Evolutionary conservation across 2,329 filamentous ascomycete genomes (phyloP), one percentile per base, ranked within the genome.

Genomic region (Pseudovirgaria hyperparasitica): DNA sequence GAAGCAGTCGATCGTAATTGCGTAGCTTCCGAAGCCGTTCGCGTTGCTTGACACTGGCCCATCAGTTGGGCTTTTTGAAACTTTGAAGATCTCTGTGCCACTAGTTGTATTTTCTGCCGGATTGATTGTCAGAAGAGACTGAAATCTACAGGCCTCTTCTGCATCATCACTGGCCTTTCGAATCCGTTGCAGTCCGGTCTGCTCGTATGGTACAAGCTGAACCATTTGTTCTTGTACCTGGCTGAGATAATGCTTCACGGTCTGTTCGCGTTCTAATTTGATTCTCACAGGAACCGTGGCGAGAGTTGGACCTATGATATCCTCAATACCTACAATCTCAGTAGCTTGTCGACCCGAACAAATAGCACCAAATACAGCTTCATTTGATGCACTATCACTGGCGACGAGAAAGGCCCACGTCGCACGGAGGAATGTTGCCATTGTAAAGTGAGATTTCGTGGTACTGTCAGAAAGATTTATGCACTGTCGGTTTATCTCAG

Each of bases 201-300:
- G 73, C 45, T 81, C 70, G 41, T 77, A 66, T 0, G 72, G 67
- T 5, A 78, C 75, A 36, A 70, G 65, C 3, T 60, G 51, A 0
- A 71, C 58, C 0, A 64, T 68, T 29, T 66, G 59, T 16, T 67
- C 55, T 19, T 78, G 72, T 3, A 79, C 60, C 2, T 55, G 48
- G 22, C 67, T 56, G 4, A 80, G 52, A 34, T 67, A 76, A 23
- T 70, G 58, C 0, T 46, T 40, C 2, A 72, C 55, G 0, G 55
- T 55, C 0, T 45, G 41, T 4, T 59, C 50, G 3, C 52, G 42
- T 26, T 62, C 51, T 3, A 71, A 43, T 1, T 52, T 50, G 2
- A 73, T 51, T 10, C 67, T 62, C 5, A 74, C 52, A 1, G 70
- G 70, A 2, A 75, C 59, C 0, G 70, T 75, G 2, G 68, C 65